These are phyloP conservation scores for Euphrasia arctica DNA, from an alignment of 305 asterid genomes.

Conservation along the genomic window DNA sequence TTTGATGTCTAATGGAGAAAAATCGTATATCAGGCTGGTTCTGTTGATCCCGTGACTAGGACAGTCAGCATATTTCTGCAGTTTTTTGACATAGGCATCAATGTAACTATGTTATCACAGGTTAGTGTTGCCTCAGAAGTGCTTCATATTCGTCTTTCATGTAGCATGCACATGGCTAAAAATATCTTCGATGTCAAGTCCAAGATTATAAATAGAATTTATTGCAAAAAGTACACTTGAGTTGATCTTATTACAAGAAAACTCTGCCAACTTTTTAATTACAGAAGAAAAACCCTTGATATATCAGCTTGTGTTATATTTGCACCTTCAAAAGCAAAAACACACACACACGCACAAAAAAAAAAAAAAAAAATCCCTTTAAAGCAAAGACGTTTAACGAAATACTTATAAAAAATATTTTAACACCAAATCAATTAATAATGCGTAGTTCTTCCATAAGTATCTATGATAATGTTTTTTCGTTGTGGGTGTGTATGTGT, in stretches of 20 bases:
- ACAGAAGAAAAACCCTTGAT: too few species aligned
- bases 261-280: too few species aligned
- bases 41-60: slow-evolving; percentile 91
- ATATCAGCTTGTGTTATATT: too few species aligned
- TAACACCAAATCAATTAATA: neutral
- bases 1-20: slow-evolving; percentile 24
- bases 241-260: too few species aligned
- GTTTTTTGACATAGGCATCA: slow-evolving; percentile 87
- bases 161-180: slow-evolving; percentile 18
- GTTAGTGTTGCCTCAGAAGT: slow-evolving; percentile 36
- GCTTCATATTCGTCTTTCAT: slow-evolving; percentile 13
- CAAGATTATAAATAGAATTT: neutral
- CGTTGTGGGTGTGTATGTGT: slow-evolving; percentile 15
- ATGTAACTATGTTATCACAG: slow-evolving; percentile 89
- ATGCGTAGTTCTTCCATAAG: slow-evolving; percentile 9
- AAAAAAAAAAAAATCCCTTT: too few species aligned
- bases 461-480: neutral
- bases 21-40: slow-evolving; percentile 72
- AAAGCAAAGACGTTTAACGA: too few species aligned
- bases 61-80: slow-evolving; percentile 91
- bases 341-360: too few species aligned
- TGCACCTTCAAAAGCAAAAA: too few species aligned
- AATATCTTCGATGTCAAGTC: slow-evolving; percentile 12
- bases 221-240: too few species aligned
- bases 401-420: too few species aligned